A percentile compares a stretch with the other conserved stretches of the same genome.
Conservation (phyloP, 192 early-diverging fungal species). For the Funneliformis geosporum region DNA sequence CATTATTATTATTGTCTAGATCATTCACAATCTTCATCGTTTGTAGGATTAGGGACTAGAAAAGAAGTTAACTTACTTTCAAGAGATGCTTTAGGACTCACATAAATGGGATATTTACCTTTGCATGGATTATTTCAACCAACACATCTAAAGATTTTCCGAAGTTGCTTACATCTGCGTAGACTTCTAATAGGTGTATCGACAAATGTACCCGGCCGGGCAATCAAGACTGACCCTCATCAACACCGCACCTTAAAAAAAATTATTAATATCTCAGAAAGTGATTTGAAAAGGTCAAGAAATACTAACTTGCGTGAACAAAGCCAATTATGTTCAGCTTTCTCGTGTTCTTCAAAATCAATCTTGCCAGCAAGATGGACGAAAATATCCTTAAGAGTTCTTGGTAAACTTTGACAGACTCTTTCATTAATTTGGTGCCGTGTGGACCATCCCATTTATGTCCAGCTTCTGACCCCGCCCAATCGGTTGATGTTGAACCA, state of each 20-base stretch:
- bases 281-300: neutral
- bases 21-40: constrained; percentile 33
- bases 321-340: constrained; percentile 36
- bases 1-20: constrained; percentile 12
- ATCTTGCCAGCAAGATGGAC: constrained; percentile 32
- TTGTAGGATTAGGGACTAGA: constrained; percentile 31
- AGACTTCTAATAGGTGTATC: constrained; percentile 32
- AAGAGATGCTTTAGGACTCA: constrained; percentile 10
- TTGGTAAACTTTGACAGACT: constrained; percentile 31
- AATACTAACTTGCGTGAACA: constrained; percentile 33
- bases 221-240: constrained; percentile 34
- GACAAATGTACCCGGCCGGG: constrained; percentile 33
- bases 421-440: constrained; percentile 33
- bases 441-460: neutral
- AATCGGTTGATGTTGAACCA: constrained; percentile 33
- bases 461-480: constrained; percentile 28
- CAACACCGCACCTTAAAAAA: constrained; percentile 35
- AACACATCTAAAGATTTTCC: constrained; percentile 31
- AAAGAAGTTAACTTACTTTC: constrained; percentile 15
- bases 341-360: constrained; percentile 31
- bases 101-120: constrained; percentile 29
- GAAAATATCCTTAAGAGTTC: constrained; percentile 34
- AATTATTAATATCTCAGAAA: constrained; percentile 19
- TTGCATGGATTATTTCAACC: constrained; percentile 31
- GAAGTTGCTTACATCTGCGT: constrained; percentile 30